phyloP scores from a whole-genome alignment of 75 land plant species.

The Pinus albicaulis region DNA sequence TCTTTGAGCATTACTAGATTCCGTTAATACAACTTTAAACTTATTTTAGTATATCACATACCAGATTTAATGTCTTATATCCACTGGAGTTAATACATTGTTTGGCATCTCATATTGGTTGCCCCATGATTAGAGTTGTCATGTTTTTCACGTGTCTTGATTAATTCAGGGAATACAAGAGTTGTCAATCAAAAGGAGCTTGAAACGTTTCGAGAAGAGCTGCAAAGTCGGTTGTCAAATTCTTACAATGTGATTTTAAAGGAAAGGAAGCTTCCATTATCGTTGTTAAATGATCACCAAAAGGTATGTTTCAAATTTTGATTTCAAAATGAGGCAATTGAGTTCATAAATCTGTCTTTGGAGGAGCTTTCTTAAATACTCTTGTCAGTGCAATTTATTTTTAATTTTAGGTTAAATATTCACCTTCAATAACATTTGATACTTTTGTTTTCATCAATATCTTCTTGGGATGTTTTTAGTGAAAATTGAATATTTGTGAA shows the following conservation, averaged over 20 bases:
- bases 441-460: too few relatives aligned
- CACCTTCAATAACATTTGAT: too few relatives aligned
- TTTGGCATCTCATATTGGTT: background rate
- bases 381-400: too few relatives aligned
- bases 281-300: constrained; percentile 79
- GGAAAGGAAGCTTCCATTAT: constrained; percentile 84
- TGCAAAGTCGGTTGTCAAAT: constrained; percentile 64
- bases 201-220: constrained; percentile 88
- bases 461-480: too few relatives aligned
- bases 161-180: constrained; percentile 71
- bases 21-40: background rate
- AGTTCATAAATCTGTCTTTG: too few relatives aligned
- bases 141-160: background rate
- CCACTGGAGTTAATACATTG: background rate
- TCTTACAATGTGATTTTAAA: constrained; percentile 87
- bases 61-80: background rate
- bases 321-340: too few relatives aligned
- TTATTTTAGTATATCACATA: too few relatives aligned
- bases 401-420: too few relatives aligned
- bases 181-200: constrained; percentile 89
- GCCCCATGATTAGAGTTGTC: background rate
- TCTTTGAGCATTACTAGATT: background rate
- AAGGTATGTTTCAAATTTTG: constrained; percentile 46
- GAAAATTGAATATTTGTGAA: too few relatives aligned
- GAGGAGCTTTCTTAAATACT: too few relatives aligned